Conservation (phyloP, 192 early-diverging fungal species). For the Gaertneriomyces semiglobifer region DNA sequence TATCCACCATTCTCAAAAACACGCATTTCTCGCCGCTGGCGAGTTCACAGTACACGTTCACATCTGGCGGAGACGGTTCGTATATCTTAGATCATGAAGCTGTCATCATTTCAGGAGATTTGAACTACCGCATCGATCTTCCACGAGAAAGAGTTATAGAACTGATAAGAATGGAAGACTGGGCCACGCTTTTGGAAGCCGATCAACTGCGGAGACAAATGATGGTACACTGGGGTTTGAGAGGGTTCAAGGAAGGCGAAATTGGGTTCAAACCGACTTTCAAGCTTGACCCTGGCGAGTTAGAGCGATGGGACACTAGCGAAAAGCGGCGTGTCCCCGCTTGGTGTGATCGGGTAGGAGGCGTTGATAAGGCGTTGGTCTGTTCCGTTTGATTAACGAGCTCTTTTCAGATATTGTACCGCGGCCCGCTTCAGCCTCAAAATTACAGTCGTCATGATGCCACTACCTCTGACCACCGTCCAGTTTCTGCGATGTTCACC, state of each 20-base stretch:
- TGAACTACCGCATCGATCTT: conserved; percentile 89
- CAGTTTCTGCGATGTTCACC: conserved; percentile 69
- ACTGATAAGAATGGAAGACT: conserved; percentile 56
- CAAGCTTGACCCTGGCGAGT: conserved; percentile 79
- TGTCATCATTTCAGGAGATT: conserved; percentile 69
- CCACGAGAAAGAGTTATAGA: conserved; percentile 64
- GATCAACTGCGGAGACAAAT: conserved; percentile 51
- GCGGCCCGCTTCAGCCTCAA: conserved; percentile 30
- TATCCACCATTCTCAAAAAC: conserved; percentile 64
- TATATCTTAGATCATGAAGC: conserved; percentile 62
- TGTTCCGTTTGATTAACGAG: conserved; percentile 1
- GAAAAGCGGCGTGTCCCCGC: conserved; percentile 92
- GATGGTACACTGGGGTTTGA: conserved; percentile 66
- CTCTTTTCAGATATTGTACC: conserved; percentile 39
- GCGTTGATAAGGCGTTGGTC: not conserved
- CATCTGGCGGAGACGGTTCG: conserved; percentile 84
- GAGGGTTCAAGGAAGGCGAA: conserved; percentile 71
- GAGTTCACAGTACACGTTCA: conserved; percentile 45
- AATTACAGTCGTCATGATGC: conserved; percentile 69
- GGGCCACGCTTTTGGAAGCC: conserved; percentile 46
- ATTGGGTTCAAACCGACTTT: conserved; percentile 91
- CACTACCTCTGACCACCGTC: conserved; percentile 79
- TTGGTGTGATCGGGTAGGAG: conserved; percentile 89
- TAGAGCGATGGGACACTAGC: conserved; percentile 78
- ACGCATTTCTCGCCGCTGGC: conserved; percentile 42